Evolutionary conservation across 192 early-diverging fungal species (phyloP).

Genomic region (Backusella macrospora): DNA sequence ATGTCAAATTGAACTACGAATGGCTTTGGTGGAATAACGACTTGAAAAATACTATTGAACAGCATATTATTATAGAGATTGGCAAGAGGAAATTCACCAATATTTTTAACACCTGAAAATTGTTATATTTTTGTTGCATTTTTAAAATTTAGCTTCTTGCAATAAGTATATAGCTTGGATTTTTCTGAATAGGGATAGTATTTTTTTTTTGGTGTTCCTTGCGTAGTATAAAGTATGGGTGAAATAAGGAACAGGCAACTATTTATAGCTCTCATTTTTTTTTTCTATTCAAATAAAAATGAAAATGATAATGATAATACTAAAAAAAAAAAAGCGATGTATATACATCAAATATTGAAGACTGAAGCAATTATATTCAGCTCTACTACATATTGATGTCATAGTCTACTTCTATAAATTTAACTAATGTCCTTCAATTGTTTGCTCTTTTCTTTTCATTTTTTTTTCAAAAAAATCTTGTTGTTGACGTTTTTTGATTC

Average conservation of each 20-base stretch:
- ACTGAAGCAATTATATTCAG: no score
- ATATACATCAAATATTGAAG: no score
- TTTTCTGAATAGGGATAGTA: not conserved
- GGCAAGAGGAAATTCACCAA: not conserved
- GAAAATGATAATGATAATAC: no score
- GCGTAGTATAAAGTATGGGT: not conserved
- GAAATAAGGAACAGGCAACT: not conserved
- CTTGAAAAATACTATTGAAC: conserved; percentile 62
- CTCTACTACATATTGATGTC: no score
- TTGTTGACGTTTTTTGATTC: no score
- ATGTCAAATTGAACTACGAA: conserved; percentile 72
- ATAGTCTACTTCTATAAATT: no score
- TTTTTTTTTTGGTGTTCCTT: not conserved
- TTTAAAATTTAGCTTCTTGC: not conserved
- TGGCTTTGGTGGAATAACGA: conserved; percentile 65
- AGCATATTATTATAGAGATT: conserved; percentile 45
- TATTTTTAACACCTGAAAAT: not conserved
- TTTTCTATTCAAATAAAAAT: no score
- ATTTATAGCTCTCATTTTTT: no score
- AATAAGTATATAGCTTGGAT: not conserved
- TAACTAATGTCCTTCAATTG: no score
- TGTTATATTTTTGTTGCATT: not conserved
- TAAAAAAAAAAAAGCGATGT: no score
- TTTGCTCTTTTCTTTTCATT: no score
- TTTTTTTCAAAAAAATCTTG: no score